These are phyloP conservation scores for Colletotrichum truncatum DNA, from an alignment of 2,329 filamentous ascomycete genomes.

Conservation along the genomic window DNA sequence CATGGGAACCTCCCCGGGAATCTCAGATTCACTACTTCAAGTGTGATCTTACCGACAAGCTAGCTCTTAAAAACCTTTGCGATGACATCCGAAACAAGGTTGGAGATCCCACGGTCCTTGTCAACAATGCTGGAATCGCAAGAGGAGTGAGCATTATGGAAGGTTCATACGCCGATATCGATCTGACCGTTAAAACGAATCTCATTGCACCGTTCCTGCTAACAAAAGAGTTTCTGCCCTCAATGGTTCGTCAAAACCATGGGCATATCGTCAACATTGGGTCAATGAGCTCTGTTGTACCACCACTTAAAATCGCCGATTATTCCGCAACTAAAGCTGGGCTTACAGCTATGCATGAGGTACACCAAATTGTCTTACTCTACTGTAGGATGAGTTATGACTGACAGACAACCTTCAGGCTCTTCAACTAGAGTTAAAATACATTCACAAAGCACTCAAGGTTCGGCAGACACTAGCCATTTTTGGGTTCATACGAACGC, in stretches of 20 bases:
- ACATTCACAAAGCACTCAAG: conserved; percentile 38
- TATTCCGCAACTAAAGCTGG: conserved; percentile 65
- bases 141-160: conserved; percentile 39
- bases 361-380: conserved; percentile 6
- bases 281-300: conserved; percentile 63
- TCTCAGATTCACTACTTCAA: conserved; percentile 41
- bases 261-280: conserved; percentile 73
- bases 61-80: conserved; percentile 39
- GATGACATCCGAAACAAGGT: conserved; percentile 40
- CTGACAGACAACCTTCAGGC: conserved; percentile 28
- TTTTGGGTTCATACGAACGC: conserved; percentile 43
- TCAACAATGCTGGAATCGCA: conserved; percentile 46
- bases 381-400: not conserved
- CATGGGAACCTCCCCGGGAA: conserved; percentile 37
- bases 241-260: conserved; percentile 66
- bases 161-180: conserved; percentile 38
- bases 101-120: conserved; percentile 46
- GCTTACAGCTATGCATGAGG: conserved; percentile 40
- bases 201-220: conserved; percentile 67
- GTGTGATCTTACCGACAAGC: conserved; percentile 48
- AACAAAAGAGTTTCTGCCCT: conserved; percentile 67
- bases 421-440: conserved; percentile 41
- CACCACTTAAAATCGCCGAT: conserved; percentile 65
- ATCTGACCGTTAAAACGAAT: conserved; percentile 52
- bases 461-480: conserved; percentile 40